These are phyloP conservation scores for Maudiozyma barnettii DNA, from an alignment of 805 yeast genomes.

Conservation along the genomic window DNA sequence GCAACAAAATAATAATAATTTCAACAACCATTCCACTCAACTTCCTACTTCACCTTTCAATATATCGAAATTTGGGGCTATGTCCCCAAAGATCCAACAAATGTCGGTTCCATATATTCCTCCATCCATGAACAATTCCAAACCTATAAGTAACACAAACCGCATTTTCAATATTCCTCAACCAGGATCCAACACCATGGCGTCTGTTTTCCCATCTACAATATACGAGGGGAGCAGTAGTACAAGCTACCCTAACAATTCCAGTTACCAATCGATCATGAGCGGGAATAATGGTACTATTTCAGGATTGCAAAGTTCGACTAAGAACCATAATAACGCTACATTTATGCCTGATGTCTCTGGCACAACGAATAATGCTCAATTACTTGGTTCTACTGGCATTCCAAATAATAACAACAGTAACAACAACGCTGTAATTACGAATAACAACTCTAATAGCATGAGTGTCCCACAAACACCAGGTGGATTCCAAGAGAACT, in stretches of 20 bases:
- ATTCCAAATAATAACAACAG: not conserved
- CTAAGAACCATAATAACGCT: not conserved
- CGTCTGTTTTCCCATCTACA: constrained; percentile 1
- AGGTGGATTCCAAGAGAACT: constrained; percentile 1
- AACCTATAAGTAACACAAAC: not conserved
- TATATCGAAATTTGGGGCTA: not conserved
- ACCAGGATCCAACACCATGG: not conserved
- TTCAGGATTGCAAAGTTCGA: not conserved
- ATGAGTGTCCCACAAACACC: not conserved
- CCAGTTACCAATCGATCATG: not conserved
- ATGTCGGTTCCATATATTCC: constrained; percentile 4
- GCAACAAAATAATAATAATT: not conserved
- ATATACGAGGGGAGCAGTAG: not conserved
- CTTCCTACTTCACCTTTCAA: not conserved
- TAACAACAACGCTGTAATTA: not conserved
- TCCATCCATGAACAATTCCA: not conserved
- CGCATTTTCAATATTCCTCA: not conserved
- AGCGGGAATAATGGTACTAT: not conserved
- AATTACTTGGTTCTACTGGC: too few species aligned
- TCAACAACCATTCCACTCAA: not conserved
- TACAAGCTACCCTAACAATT: not conserved
- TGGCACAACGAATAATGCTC: not conserved
- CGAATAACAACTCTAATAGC: not conserved
- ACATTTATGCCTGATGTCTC: not conserved
- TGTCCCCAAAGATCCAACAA: not conserved